phyloP scores from a whole-genome alignment of 2,329 filamentous ascomycete genomes.

The Didymella keratinophila region DNA sequence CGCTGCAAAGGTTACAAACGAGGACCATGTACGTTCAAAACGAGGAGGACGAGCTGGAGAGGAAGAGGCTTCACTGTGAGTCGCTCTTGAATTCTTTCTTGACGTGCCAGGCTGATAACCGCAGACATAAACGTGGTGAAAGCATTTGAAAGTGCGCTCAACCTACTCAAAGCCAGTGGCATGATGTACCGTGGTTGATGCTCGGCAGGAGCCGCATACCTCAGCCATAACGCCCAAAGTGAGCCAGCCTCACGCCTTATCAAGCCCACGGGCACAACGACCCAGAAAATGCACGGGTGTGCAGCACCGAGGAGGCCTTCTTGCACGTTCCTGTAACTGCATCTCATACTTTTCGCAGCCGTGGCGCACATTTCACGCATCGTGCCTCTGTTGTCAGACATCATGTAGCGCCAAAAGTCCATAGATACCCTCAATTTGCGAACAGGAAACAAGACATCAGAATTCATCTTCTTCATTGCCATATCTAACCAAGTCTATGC shows the following conservation, averaged over 20 bases:
- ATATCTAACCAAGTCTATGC: constrained; percentile 35
- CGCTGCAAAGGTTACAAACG: constrained; percentile 72
- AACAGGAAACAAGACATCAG: not conserved
- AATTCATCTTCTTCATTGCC: constrained; percentile 11
- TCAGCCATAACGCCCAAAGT: constrained; percentile 18
- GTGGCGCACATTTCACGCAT: not conserved
- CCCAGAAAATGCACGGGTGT: not conserved
- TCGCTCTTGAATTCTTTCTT: not conserved
- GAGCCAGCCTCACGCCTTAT: not conserved
- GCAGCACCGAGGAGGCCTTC: not conserved
- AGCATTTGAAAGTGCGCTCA: constrained; percentile 60
- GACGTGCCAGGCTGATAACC: constrained; percentile 3
- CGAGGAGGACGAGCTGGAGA: constrained; percentile 73
- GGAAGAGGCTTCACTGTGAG: constrained; percentile 82
- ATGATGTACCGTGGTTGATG: constrained; percentile 36
- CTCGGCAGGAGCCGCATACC: constrained; percentile 37
- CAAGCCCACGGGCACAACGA: not conserved
- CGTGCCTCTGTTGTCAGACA: not conserved
- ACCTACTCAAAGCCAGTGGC: constrained; percentile 48
- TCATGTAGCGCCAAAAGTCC: not conserved
- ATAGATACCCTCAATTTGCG: not conserved
- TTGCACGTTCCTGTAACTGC: constrained; percentile 5
- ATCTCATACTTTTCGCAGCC: not conserved
- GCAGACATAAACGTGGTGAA: constrained; percentile 56
- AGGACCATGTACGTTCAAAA: constrained; percentile 78